phyloP scores from a whole-genome alignment of 371 early-diverging fungal genomes.

The Lichtheimia ornata region DNA sequence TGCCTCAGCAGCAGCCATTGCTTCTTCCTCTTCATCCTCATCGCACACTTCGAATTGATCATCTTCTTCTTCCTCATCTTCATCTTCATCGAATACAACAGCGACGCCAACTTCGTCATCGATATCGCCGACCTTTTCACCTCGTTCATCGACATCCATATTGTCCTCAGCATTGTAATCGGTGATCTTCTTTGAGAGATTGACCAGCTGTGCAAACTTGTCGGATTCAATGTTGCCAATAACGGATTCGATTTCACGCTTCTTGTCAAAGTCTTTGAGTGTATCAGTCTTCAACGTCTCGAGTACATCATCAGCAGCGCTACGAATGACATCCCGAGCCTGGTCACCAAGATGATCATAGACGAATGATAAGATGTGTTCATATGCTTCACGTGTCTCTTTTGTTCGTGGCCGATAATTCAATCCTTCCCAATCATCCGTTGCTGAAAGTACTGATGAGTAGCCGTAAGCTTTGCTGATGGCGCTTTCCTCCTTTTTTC shows the following conservation, averaged over 20 bases:
- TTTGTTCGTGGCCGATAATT: conserved; percentile 90
- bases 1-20: conserved; percentile 14
- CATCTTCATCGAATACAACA: conserved; percentile 75
- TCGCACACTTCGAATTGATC: conserved; percentile 65
- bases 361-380: conserved; percentile 84
- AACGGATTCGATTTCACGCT: conserved; percentile 81
- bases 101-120: conserved; percentile 79
- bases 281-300: conserved; percentile 84
- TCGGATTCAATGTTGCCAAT: conserved; percentile 68
- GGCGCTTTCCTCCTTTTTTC: conserved; percentile 62
- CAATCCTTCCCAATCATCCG: conserved; percentile 87
- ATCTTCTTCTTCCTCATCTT: conserved; percentile 61
- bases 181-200: conserved; percentile 91
- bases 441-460: conserved; percentile 83
- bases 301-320: conserved; percentile 88
- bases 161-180: conserved; percentile 69
- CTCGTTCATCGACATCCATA: conserved; percentile 53
- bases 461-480: conserved; percentile 75
- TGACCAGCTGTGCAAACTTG: conserved; percentile 85
- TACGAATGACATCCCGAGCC: conserved; percentile 84
- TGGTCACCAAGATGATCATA: conserved; percentile 86
- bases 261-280: conserved; percentile 88
- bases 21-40: conserved; percentile 45
- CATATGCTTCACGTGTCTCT: conserved; percentile 92
- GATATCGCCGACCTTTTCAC: conserved; percentile 56